Evolutionary conservation across 75 land plant species (phyloP), one percentile per base, ranked within the genome.

Genomic region (Chamaecyparis obtusa): DNA sequence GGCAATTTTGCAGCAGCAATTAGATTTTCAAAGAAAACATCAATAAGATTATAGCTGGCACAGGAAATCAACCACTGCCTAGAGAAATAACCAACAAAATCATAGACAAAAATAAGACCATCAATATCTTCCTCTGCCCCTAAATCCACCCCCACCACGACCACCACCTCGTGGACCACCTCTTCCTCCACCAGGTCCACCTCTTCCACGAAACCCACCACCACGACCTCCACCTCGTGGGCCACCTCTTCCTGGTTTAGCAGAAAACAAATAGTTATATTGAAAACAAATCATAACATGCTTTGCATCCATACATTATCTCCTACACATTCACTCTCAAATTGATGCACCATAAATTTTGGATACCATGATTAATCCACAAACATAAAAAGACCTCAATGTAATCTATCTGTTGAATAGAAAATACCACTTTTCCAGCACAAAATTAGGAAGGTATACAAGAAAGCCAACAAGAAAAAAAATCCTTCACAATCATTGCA

Each of bases 201-300:
- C 94, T 84, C 94, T 87, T 35, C 93, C 94, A 69, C 92, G 92
- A 72, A 94, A 94, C 10, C 93, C 92, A 67, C 94, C 91, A 60
- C 92, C 91, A 57, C 94, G 86, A 43, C 95, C 90, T 60, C 90
- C 91, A n/a, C 93, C 85, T 1, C 92, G 49, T 17, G 93, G 86
- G 46, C 92, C 91, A 49, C 95, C 87, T 36, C 90, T 48, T 44
- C 94, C 88, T 67, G 83, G 51, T 43, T n/a, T 81, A n/a, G 46
- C 30, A 81, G 10, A 4, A 81, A 27, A 46, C 32, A 24, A 81
- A 7, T 30, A 37, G 83, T 19, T 32, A 33, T 46, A 69, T n/a
- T 19, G 9, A 24, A 49, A 49, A 49, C 51, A 86, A 74, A 85
- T 21, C 85, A 44, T 27, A 46, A 46, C 49, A 81, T n/a, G 9